phyloP scores from a whole-genome alignment of 805 yeast species.

The Myxozyma lipomycoides region DNA sequence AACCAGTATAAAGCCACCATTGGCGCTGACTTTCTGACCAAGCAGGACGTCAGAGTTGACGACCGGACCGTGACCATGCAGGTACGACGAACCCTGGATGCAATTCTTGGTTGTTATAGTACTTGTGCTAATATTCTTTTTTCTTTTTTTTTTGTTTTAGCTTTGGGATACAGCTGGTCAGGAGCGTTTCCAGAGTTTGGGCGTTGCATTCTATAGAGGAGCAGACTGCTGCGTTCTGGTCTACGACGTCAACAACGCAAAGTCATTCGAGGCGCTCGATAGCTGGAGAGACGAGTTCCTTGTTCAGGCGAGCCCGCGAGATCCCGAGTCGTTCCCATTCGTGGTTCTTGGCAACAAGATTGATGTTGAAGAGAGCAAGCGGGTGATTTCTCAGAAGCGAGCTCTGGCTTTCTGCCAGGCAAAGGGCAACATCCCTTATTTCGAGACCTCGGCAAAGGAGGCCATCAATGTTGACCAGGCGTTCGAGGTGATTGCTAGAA shows the following conservation, averaged over 20 bases:
- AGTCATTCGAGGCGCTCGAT: slow-evolving; percentile 82
- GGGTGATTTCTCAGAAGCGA: slow-evolving; percentile 58
- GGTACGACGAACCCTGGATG: slow-evolving; percentile 14
- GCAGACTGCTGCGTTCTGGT: slow-evolving; percentile 97
- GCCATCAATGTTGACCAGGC: slow-evolving; percentile 93
- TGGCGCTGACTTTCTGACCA: slow-evolving; percentile 94
- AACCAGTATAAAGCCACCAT: slow-evolving; percentile 97
- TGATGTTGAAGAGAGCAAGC: slow-evolving; percentile 87
- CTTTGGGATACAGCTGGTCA: slow-evolving; percentile 99
- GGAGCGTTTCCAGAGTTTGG: slow-evolving; percentile 92
- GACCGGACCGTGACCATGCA: slow-evolving; percentile 71
- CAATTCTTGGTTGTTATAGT: neutral
- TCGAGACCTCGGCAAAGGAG: slow-evolving; percentile 97
- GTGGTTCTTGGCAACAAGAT: slow-evolving; percentile 92
- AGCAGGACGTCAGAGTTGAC: slow-evolving; percentile 74
- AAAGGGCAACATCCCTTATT: slow-evolving; percentile 79
- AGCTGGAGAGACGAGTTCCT: slow-evolving; percentile 95
- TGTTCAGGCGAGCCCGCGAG: slow-evolving; percentile 86
- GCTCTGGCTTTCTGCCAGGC: slow-evolving; percentile 61
- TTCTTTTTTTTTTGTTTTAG: slow-evolving; percentile 23
- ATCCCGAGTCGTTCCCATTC: slow-evolving; percentile 94
- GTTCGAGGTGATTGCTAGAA: slow-evolving; percentile 58
- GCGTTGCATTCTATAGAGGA: slow-evolving; percentile 95
- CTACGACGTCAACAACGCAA: slow-evolving; percentile 91
- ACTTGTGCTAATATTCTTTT: neutral